A percentile compares a stretch with the other conserved stretches of the same genome.
These are phyloP conservation scores for Diplodia scrobiculata DNA, from an alignment of 2,329 filamentous ascomycete species.

Conservation along the genomic window DNA sequence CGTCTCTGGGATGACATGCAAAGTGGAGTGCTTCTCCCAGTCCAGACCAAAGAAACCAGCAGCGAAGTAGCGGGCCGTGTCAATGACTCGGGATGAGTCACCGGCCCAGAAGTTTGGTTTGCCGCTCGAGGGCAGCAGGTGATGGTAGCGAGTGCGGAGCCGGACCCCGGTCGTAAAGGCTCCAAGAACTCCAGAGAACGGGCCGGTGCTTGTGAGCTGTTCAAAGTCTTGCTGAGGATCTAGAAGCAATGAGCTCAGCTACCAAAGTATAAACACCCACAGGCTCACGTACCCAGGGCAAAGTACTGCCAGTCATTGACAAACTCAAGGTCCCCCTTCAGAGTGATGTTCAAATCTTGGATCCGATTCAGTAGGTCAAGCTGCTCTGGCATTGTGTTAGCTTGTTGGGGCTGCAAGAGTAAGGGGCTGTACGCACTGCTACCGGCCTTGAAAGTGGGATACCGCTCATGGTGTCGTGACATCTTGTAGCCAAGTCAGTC, in stretches of 20 bases:
- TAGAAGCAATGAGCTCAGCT: conserved; percentile 13
- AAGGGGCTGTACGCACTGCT: conserved; percentile 48
- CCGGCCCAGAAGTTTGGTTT: conserved; percentile 58
- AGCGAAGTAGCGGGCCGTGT: conserved; percentile 59
- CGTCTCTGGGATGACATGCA: conserved; percentile 58
- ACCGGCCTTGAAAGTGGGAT: conserved; percentile 57
- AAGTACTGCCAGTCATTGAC: conserved; percentile 60
- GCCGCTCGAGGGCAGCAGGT: conserved; percentile 45
- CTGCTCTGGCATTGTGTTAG: conserved; percentile 44
- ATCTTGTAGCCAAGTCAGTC: conserved; percentile 44
- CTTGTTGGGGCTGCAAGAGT: background rate
- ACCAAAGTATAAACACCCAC: background rate
- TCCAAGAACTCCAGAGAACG: conserved; percentile 58
- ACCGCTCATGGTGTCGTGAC: conserved; percentile 61
- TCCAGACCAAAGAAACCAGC: conserved; percentile 58
- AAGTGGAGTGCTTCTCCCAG: conserved; percentile 47
- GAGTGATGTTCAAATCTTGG: conserved; percentile 43
- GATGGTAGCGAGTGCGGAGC: conserved; percentile 56
- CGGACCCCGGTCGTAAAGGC: conserved; percentile 59
- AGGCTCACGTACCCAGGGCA: conserved; percentile 43
- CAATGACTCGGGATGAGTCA: conserved; percentile 57
- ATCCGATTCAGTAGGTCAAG: conserved; percentile 54
- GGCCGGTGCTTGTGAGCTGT: conserved; percentile 58
- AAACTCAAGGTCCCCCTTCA: conserved; percentile 58
- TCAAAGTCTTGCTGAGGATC: conserved; percentile 52